phyloP scores from a whole-genome alignment of 257 asterid species.

The Capsicum chinense region DNA sequence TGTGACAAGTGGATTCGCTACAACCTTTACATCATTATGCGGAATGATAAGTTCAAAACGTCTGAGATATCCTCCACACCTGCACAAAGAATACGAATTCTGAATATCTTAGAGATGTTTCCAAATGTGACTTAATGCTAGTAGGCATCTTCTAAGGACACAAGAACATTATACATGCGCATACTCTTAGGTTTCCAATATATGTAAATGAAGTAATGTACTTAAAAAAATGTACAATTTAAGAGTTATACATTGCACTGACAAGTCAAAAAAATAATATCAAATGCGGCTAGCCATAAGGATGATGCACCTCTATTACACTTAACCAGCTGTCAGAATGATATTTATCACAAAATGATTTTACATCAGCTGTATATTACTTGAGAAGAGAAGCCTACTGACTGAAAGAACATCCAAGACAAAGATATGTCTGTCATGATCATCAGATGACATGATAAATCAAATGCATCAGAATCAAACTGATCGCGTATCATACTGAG shows the following conservation, averaged over 20 bases:
- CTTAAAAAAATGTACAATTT: neutral
- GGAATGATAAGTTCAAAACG: neutral
- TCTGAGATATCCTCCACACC: neutral
- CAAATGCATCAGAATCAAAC: neutral
- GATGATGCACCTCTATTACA: neutral
- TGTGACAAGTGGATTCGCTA: neutral
- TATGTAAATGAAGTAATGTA: neutral
- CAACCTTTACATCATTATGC: neutral
- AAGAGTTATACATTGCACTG: neutral
- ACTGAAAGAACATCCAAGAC: neutral
- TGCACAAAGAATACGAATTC: neutral
- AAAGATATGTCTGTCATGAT: neutral
- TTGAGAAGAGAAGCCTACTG: neutral
- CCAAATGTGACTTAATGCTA: neutral
- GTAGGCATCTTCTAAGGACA: neutral
- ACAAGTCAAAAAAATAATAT: neutral
- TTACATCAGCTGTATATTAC: neutral
- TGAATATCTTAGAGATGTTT: neutral
- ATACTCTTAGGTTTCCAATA: neutral
- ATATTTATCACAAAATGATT: neutral
- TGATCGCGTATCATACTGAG: neutral
- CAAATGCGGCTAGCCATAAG: neutral
- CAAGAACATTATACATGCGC: neutral
- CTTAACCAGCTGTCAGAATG: neutral
- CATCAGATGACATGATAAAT: constrained; percentile 24